Conservation (phyloP, 2,329 filamentous ascomycete species). For the Calonectria ilicicola region DNA sequence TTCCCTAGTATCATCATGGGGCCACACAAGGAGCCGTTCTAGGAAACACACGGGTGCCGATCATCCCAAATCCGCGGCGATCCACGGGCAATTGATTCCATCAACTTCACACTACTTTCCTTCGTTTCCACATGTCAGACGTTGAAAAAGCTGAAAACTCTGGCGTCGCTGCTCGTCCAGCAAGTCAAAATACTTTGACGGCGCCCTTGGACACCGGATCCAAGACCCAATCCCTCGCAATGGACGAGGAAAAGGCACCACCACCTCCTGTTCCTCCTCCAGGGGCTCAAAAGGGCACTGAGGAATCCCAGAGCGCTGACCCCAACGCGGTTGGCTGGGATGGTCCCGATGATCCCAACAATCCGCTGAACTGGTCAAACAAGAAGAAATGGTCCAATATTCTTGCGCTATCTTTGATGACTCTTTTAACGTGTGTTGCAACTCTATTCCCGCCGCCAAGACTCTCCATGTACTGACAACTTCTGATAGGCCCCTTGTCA, state of each 20-base stretch:
- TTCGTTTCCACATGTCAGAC: constrained; percentile 13
- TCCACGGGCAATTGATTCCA: too few species aligned
- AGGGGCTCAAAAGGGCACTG: not conserved
- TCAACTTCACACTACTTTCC: not conserved
- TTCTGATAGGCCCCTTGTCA: constrained; percentile 36
- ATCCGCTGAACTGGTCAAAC: constrained; percentile 75
- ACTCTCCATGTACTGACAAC: constrained; percentile 15
- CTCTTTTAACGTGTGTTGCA: constrained; percentile 41
- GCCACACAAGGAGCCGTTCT: too few species aligned
- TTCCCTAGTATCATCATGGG: too few species aligned
- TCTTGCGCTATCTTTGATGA: constrained; percentile 46
- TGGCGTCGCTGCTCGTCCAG: constrained; percentile 17
- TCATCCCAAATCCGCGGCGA: too few species aligned
- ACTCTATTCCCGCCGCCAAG: not conserved
- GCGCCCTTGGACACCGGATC: constrained; percentile 19
- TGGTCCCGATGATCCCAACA: constrained; percentile 60
- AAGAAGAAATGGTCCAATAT: constrained; percentile 54
- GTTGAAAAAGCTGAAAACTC: not conserved
- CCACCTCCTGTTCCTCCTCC: too few species aligned
- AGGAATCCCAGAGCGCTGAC: constrained; percentile 9
- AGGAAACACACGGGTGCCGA: too few species aligned
- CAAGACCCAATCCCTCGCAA: not conserved
- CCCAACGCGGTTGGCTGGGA: constrained; percentile 41
- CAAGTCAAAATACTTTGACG: constrained; percentile 36
- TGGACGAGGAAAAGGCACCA: constrained; percentile 27